A percentile compares a stretch with the other conserved stretches of the same genome.
These are phyloP conservation scores for Psilocybe cubensis DNA, from an alignment of 768 basidiomycete genomes.

Conservation along the genomic window DNA sequence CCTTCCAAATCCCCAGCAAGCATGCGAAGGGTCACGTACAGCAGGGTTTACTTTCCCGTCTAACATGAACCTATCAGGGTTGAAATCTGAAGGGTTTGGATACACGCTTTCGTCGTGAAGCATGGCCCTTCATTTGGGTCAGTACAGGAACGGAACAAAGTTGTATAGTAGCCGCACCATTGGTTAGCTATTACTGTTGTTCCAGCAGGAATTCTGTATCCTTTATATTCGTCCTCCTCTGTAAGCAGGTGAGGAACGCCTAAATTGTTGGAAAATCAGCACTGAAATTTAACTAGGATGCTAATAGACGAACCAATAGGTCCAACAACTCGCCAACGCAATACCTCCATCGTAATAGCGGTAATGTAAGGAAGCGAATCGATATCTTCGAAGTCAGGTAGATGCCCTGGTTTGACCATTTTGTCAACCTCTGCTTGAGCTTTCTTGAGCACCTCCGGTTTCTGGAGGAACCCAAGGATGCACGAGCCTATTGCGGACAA, in stretches of 20 bases:
- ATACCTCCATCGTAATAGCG: constrained; percentile 24
- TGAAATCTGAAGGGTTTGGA: constrained; percentile 21
- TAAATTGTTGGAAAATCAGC: not conserved
- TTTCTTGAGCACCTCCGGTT: constrained; percentile 21
- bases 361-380: constrained; percentile 22
- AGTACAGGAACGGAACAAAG: not conserved
- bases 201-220: constrained; percentile 16
- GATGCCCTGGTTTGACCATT: constrained; percentile 16
- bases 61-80: constrained; percentile 22
- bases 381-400: constrained; percentile 25
- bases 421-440: constrained; percentile 26
- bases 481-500: constrained; percentile 12
- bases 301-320: not conserved
- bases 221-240: constrained; percentile 19
- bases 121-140: constrained; percentile 20
- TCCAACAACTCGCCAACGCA: constrained; percentile 13
- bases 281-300: not conserved
- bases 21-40: constrained; percentile 5
- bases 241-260: constrained; percentile 6
- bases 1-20: constrained; percentile 6
- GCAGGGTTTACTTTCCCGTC: constrained; percentile 10
- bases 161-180: constrained; percentile 7
- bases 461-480: constrained; percentile 17
- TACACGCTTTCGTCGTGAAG: constrained; percentile 21
- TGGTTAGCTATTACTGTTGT: constrained; percentile 8